Conservation (phyloP, 192 early-diverging fungal species). For the Thamnidium elegans region DNA sequence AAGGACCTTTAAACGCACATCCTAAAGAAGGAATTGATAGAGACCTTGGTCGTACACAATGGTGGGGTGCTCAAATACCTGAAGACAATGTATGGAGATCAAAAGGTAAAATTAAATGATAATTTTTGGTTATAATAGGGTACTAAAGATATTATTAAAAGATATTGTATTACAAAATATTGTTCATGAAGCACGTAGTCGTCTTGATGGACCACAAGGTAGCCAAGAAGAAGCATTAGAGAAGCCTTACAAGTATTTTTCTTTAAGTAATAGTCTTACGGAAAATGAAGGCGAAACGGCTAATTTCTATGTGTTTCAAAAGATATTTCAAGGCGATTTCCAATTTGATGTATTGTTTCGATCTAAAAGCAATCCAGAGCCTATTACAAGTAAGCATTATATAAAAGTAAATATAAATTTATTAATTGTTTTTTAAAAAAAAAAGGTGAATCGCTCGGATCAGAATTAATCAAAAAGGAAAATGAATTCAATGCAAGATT, state of each 20-base stretch:
- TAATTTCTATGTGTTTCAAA: constrained; percentile 63
- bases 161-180: constrained; percentile 35
- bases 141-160: too few species aligned
- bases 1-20: constrained; percentile 20
- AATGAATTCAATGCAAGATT: constrained; percentile 68
- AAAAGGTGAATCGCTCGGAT: constrained; percentile 3
- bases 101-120: constrained; percentile 18
- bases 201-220: constrained; percentile 4
- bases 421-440: background rate
- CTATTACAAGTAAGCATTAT: constrained; percentile 9
- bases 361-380: constrained; percentile 35
- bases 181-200: constrained; percentile 24
- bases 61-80: constrained; percentile 35
- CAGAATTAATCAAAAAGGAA: constrained; percentile 14
- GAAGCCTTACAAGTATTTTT: constrained; percentile 20
- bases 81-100: constrained; percentile 56
- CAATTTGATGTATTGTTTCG: constrained; percentile 59
- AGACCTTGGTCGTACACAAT: constrained; percentile 38
- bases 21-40: constrained; percentile 11
- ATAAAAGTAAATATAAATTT: background rate
- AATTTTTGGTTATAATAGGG: too few species aligned
- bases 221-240: constrained; percentile 17
- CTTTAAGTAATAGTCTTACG: constrained; percentile 34
- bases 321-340: constrained; percentile 59
- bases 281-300: constrained; percentile 31